These are phyloP conservation scores for Effrenium voratum DNA, from an alignment of 73 alveolate species.

Conservation along the genomic window DNA sequence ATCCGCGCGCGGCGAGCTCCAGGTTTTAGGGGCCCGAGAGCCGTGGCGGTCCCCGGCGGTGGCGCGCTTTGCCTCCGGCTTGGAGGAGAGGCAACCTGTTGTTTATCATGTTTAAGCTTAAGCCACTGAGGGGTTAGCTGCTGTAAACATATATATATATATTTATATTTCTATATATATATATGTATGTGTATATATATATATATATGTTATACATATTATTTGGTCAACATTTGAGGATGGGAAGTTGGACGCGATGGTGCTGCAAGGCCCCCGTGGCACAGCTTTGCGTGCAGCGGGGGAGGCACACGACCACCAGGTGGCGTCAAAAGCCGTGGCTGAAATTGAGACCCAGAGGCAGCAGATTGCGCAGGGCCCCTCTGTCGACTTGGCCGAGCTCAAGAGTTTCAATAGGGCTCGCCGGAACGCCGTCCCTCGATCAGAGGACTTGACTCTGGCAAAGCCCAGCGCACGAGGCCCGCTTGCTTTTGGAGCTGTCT, in stretches of 20 bases:
- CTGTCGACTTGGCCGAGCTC: slow-evolving; percentile 32
- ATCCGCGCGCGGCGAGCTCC: too few species aligned
- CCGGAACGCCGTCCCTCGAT: slow-evolving; percentile 32
- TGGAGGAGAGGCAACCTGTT: too few species aligned
- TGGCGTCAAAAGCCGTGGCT: slow-evolving; percentile 72
- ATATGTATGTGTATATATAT: too few species aligned
- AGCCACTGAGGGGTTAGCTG: too few species aligned
- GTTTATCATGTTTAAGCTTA: too few species aligned
- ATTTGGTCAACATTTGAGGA: too few species aligned
- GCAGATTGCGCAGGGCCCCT: slow-evolving; percentile 11
- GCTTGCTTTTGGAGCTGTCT: slow-evolving; percentile 47
- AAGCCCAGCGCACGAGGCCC: not conserved
- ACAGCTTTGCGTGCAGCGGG: slow-evolving; percentile 88
- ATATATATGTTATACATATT: too few species aligned
- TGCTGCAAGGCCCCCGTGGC: slow-evolving; percentile 89
- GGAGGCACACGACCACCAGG: slow-evolving; percentile 55
- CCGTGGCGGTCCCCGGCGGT: slow-evolving; percentile 29
- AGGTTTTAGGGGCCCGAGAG: too few species aligned
- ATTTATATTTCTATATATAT: too few species aligned
- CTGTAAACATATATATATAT: too few species aligned
- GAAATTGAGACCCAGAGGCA: slow-evolving; percentile 49
- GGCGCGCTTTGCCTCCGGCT: not conserved
- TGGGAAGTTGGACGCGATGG: slow-evolving; percentile 39
- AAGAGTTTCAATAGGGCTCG: not conserved
- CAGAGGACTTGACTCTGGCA: slow-evolving; percentile 22